A percentile compares a stretch with the other conserved stretches of the same genome.
Conservation (phyloP, 768 basidiomycete species). For the Boletus rufocinnamomeus region DNA sequence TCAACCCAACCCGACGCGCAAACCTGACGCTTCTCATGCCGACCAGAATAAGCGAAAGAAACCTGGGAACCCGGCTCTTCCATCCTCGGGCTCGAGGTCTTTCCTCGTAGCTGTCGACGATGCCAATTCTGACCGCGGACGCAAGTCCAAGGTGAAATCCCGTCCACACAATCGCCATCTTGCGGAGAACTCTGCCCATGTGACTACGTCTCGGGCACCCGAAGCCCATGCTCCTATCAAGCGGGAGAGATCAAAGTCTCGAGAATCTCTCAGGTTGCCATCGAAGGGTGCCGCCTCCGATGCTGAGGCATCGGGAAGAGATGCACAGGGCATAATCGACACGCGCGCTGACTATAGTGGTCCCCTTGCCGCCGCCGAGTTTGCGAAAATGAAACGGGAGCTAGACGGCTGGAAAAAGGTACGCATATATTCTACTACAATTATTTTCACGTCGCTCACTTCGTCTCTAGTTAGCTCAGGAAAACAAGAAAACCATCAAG, state of each 20-base stretch:
- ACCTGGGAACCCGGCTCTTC: slow-evolving; percentile 14
- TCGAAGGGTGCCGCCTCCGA: slow-evolving; percentile 34
- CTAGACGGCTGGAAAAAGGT: slow-evolving; percentile 55
- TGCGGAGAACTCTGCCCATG: slow-evolving; percentile 21
- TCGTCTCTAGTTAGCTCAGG: slow-evolving; percentile 37
- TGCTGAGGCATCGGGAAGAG: slow-evolving; percentile 28
- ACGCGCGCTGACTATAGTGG: slow-evolving; percentile 31
- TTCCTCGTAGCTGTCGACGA: slow-evolving; percentile 35
- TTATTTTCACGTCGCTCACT: slow-evolving; percentile 6
- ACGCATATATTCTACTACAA: slow-evolving; percentile 8
- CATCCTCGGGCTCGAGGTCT: slow-evolving; percentile 22
- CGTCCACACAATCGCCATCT: slow-evolving; percentile 29
- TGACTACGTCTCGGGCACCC: slow-evolving; percentile 12
- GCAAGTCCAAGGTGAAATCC: slow-evolving; percentile 32
- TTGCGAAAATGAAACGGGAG: slow-evolving; percentile 57
- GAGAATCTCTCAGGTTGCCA: slow-evolving; percentile 30
- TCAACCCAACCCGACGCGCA: slow-evolving; percentile 13
- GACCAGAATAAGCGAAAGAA: slow-evolving; percentile 37
- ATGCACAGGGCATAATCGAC: slow-evolving; percentile 19
- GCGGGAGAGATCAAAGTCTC: slow-evolving; percentile 40
- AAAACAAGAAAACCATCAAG: slow-evolving; percentile 51
- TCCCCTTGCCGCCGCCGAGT: slow-evolving; percentile 47
- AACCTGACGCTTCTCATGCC: slow-evolving; percentile 23
- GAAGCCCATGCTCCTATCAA: slow-evolving; percentile 13
- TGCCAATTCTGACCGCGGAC: slow-evolving; percentile 32